phyloP scores from a whole-genome alignment of 257 asterid species.

The Jacaranda mimosifolia region DNA sequence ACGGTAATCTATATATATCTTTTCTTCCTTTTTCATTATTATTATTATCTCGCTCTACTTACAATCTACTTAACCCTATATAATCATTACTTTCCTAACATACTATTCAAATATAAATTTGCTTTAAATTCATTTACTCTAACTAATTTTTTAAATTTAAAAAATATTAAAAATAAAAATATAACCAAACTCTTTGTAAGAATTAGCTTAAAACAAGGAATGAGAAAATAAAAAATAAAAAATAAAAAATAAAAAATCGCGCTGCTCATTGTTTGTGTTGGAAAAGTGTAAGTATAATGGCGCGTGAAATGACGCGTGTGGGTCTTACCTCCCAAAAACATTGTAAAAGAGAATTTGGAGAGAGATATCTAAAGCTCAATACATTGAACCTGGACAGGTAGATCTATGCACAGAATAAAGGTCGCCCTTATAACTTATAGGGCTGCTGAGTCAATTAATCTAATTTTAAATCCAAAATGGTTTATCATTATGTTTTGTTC shows the following conservation, averaged over 20 bases:
- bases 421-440: background rate
- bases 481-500: too few species aligned
- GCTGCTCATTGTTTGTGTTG: background rate
- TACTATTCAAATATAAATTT: too few species aligned
- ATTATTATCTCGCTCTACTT: too few species aligned
- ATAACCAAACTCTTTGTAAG: too few species aligned
- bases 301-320: conserved; percentile 32
- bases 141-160: too few species aligned
- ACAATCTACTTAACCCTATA: too few species aligned
- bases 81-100: too few species aligned
- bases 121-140: too few species aligned
- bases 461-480: background rate
- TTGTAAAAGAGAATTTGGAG: conserved; percentile 5
- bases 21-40: too few species aligned
- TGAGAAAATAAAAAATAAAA: background rate
- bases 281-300: background rate
- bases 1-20: too few species aligned
- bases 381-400: conserved; percentile 43
- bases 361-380: background rate
- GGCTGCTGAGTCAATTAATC: background rate
- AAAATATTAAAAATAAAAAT: too few species aligned
- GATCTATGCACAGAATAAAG: conserved; percentile 2
- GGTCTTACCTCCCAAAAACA: conserved; percentile 8
- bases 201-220: too few species aligned
- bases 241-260: background rate